These are phyloP conservation scores for Fusarium subglutinans DNA, from an alignment of 2,329 filamentous ascomycete genomes.

Conservation along the genomic window DNA sequence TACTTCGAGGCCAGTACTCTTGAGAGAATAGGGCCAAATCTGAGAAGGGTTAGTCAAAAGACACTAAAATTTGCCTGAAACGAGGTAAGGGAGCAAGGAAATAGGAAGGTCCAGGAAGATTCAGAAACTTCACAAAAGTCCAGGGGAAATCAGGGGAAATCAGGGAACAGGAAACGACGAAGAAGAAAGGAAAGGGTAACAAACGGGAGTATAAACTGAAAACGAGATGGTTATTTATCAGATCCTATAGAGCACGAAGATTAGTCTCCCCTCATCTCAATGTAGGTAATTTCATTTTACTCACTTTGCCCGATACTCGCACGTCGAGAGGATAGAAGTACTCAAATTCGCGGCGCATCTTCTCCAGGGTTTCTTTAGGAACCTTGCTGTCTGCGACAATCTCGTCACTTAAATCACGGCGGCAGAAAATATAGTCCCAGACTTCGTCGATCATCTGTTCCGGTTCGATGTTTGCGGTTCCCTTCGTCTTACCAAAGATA, in stretches of 20 bases:
- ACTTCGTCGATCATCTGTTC: slow-evolving; percentile 95
- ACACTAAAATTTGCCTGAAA: not conserved
- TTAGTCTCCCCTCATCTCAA: not conserved
- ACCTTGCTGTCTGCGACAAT: slow-evolving; percentile 75
- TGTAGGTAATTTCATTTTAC: not conserved
- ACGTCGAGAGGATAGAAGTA: slow-evolving; percentile 97
- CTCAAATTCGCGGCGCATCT: slow-evolving; percentile 90
- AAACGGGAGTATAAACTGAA: not conserved
- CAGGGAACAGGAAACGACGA: not conserved
- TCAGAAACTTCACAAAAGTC: not conserved
- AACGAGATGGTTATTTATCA: not conserved
- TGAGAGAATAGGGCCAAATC: slow-evolving; percentile 85
- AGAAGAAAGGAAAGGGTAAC: not conserved
- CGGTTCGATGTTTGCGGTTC: slow-evolving; percentile 73
- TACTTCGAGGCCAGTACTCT: slow-evolving; percentile 86
- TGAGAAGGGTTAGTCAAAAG: not conserved
- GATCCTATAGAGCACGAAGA: not conserved
- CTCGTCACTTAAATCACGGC: slow-evolving; percentile 74
- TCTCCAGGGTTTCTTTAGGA: slow-evolving; percentile 75
- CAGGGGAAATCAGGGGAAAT: too few relatives aligned
- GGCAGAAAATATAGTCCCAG: slow-evolving; percentile 94
- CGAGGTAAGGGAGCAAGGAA: not conserved
- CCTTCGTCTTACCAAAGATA: slow-evolving; percentile 80
- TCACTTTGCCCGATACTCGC: slow-evolving; percentile 79
- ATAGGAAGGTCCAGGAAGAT: not conserved